phyloP scores from a whole-genome alignment of 2,329 filamentous ascomycete species.

The Cryphonectria japonica region DNA sequence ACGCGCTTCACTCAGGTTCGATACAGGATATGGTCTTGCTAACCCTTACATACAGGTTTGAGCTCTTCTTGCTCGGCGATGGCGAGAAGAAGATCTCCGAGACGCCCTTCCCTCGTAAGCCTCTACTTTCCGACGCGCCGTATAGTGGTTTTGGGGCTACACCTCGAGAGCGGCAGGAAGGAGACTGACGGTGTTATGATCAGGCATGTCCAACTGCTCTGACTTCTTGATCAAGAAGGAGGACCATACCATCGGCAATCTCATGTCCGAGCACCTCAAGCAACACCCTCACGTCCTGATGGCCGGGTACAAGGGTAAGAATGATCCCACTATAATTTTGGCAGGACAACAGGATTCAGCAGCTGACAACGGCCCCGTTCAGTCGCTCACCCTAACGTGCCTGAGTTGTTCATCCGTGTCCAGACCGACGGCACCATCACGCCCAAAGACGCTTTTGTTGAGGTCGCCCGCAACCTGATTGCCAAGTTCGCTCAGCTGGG shows the following conservation, averaged over 20 bases:
- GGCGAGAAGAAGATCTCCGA: constrained; percentile 94
- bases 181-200: constrained; percentile 8
- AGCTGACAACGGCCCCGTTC: constrained; percentile 26
- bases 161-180: constrained; percentile 17
- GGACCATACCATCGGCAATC: constrained; percentile 92
- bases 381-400: constrained; percentile 65
- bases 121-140: too few relatives aligned
- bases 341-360: background rate
- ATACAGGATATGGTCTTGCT: constrained; percentile 21
- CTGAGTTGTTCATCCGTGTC: constrained; percentile 72
- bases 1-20: background rate
- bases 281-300: constrained; percentile 84
- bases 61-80: constrained; percentile 84
- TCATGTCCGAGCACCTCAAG: constrained; percentile 84
- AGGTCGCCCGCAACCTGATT: constrained; percentile 81
- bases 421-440: constrained; percentile 89
- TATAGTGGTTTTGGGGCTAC: background rate
- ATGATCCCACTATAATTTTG: background rate
- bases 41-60: constrained; percentile 66
- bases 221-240: constrained; percentile 97
- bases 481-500: constrained; percentile 78
- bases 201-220: constrained; percentile 90
- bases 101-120: constrained; percentile 84
- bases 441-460: constrained; percentile 85
- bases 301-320: constrained; percentile 84